Evolutionary conservation across 768 basidiomycete species (phyloP).

Genomic region (Cystofilobasidium capitatum): DNA sequence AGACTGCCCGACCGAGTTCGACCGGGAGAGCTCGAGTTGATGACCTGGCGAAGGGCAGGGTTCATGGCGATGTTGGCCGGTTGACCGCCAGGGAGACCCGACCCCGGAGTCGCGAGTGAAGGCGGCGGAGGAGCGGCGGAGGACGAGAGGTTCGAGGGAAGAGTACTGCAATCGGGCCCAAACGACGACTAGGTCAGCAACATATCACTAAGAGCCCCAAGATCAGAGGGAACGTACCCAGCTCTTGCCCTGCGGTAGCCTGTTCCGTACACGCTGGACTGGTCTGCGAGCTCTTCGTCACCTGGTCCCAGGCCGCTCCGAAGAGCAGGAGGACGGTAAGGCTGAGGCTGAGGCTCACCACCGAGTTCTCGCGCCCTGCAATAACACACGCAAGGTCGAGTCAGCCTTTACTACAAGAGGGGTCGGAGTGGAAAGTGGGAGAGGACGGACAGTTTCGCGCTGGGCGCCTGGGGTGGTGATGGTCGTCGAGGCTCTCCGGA

Average conservation of each 20-base stretch:
- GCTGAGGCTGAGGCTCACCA: conserved; percentile 55
- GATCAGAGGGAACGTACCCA: too few species aligned
- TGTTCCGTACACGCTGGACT: conserved; percentile 47
- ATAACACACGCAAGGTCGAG: too few species aligned
- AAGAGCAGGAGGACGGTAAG: conserved; percentile 75
- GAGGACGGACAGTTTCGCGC: conserved; percentile 31
- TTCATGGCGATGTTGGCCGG: conserved; percentile 32
- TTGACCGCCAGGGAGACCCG: conserved; percentile 38
- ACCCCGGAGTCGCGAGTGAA: conserved; percentile 30
- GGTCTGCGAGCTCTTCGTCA: conserved; percentile 46
- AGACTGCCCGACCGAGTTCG: conserved; percentile 87
- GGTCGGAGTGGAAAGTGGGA: conserved; percentile 26
- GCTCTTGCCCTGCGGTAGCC: conserved; percentile 92
- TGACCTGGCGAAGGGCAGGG: conserved; percentile 22
- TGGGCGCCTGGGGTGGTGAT: conserved; percentile 33
- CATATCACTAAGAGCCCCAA: too few species aligned
- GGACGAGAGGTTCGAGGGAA: conserved; percentile 89
- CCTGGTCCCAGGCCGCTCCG: conserved; percentile 45
- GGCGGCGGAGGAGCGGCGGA: conserved; percentile 58
- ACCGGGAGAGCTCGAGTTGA: conserved; percentile 42
- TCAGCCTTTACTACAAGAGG: too few species aligned
- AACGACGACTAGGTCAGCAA: too few species aligned
- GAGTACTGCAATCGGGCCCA: conserved; percentile 46
- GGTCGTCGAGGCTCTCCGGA: conserved; percentile 28
- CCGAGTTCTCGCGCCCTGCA: conserved; percentile 74